Conservation (phyloP, 2,329 filamentous ascomycete genomes). For the Aspergillus glaucus region DNA sequence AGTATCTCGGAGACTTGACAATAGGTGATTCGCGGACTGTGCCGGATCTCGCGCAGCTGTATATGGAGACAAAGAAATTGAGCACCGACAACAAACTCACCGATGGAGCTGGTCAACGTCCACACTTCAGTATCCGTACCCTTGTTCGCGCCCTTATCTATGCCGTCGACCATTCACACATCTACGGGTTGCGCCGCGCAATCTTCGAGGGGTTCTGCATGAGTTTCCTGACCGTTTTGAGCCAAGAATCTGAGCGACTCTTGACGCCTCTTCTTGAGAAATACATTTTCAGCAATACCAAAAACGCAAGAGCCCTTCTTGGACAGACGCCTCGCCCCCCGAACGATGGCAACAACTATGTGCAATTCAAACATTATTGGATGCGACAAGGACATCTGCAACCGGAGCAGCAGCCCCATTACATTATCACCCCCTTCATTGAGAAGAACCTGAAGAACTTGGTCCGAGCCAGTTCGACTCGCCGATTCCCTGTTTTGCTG, state of each 20-base stretch:
- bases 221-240: conserved; percentile 89
- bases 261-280: conserved; percentile 74
- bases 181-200: conserved; percentile 78
- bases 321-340: conserved; percentile 73
- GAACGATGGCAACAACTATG: conserved; percentile 67
- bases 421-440: conserved; percentile 94
- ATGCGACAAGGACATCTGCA: conserved; percentile 66
- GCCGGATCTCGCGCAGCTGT: conserved; percentile 76
- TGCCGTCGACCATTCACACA: conserved; percentile 73
- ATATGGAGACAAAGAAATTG: conserved; percentile 77
- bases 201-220: conserved; percentile 95
- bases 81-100: conserved; percentile 78
- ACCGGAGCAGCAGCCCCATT: conserved; percentile 70
- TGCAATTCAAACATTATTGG: conserved; percentile 88
- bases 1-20: conserved; percentile 70
- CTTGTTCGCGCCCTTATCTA: conserved; percentile 86
- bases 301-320: conserved; percentile 65
- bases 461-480: conserved; percentile 85
- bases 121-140: conserved; percentile 93
- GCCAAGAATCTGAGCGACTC: conserved; percentile 71
- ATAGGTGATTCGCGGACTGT: conserved; percentile 67
- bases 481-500: conserved; percentile 86
- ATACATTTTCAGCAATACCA: conserved; percentile 66
- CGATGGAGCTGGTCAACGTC: conserved; percentile 90
- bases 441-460: conserved; percentile 91